Evolutionary conservation across 2,329 filamentous ascomycete species (phyloP).

Genomic region (Venturia effusa): DNA sequence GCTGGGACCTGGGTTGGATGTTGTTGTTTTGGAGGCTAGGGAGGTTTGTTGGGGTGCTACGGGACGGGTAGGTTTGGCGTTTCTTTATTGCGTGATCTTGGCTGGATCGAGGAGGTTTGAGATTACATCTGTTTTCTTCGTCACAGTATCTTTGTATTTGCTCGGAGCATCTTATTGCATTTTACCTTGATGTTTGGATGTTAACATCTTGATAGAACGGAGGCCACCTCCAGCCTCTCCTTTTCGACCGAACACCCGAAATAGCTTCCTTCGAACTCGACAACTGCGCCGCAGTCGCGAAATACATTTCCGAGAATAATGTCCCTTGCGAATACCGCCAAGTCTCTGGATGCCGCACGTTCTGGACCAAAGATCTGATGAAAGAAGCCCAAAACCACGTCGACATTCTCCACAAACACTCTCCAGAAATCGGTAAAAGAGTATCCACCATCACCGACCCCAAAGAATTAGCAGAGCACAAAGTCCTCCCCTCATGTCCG

Average conservation of each 20-base stretch:
- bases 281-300: constrained; percentile 51
- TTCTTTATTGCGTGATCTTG: no score
- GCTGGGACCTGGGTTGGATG: constrained; percentile 34
- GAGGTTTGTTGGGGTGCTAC: constrained; percentile 79
- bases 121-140: neutral
- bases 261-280: constrained; percentile 62
- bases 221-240: constrained; percentile 60
- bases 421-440: constrained; percentile 45
- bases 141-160: neutral
- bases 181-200: neutral
- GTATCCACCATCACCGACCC: constrained; percentile 30
- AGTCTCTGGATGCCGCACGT: constrained; percentile 52
- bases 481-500: constrained; percentile 38
- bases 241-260: constrained; percentile 50
- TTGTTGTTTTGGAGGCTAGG: constrained; percentile 66
- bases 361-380: constrained; percentile 48
- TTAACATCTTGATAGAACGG: constrained; percentile 29
- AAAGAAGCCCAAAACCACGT: constrained; percentile 41
- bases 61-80: constrained; percentile 48
- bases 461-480: neutral
- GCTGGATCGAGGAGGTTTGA: no score
- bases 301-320: constrained; percentile 43
- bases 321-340: constrained; percentile 62
- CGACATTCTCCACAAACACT: constrained; percentile 34
- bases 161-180: neutral